Percentiles rank a stretch among this genome's conserved stretches.
Evolutionary conservation across 2,329 filamentous ascomycete species (phyloP).

Genomic region (Thermoascus crustaceus): DNA sequence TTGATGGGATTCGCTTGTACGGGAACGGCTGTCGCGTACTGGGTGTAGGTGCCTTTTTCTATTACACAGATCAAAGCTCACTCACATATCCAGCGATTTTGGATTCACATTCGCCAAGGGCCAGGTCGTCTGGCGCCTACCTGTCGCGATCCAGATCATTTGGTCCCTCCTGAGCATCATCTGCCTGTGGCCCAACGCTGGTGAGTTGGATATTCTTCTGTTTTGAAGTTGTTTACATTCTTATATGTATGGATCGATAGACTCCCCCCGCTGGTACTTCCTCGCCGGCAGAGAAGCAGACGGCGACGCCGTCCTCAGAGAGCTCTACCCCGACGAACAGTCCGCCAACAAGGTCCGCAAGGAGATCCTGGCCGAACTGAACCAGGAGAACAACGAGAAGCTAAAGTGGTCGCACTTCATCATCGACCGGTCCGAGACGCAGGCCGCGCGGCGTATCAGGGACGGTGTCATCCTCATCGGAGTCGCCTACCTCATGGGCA

Average conservation of each 20-base stretch:
- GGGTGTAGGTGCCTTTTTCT: conserved; percentile 16
- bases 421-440: conserved; percentile 12
- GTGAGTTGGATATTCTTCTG: conserved; percentile 1
- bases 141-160: conserved; percentile 23
- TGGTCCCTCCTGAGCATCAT: conserved; percentile 17
- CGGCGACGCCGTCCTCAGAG: conserved; percentile 16
- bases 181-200: conserved; percentile 17
- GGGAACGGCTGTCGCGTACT: conserved; percentile 24
- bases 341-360: conserved; percentile 12
- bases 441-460: conserved; percentile 20
- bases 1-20: conserved; percentile 20
- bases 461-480: conserved; percentile 20
- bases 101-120: conserved; percentile 21
- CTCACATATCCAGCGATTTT: conserved; percentile 15
- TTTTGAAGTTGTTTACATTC: conserved; percentile 1
- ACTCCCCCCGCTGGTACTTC: conserved; percentile 23
- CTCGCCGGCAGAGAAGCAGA: conserved; percentile 15
- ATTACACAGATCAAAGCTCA: not conserved
- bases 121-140: conserved; percentile 25
- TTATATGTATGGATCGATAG: too few relatives aligned
- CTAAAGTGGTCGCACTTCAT: conserved; percentile 5
- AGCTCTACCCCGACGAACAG: too few relatives aligned
- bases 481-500: conserved; percentile 23
- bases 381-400: conserved; percentile 9
- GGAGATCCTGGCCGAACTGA: conserved; percentile 16